Evolutionary conservation across 768 basidiomycete species (phyloP).

Genomic region (Cystofilobasidium bisporidii): DNA sequence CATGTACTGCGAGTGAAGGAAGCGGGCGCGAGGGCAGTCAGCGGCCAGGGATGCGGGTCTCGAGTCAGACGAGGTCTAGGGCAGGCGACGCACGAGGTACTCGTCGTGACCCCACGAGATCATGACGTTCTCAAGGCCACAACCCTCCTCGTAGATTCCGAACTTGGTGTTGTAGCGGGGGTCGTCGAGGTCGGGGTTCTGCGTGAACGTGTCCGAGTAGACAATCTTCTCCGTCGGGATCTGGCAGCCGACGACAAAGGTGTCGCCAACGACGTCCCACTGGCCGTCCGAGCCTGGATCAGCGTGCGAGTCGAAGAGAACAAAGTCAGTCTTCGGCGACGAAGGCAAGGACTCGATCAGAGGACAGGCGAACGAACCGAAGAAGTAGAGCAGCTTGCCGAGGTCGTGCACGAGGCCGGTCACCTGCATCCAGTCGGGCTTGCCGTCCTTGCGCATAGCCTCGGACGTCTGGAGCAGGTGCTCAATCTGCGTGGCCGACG

Average conservation of each 20-base stretch:
- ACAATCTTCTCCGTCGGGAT: slow-evolving; percentile 69
- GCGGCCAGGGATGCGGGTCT: too few relatives aligned
- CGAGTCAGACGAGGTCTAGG: not conserved
- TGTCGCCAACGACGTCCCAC: slow-evolving; percentile 85
- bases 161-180: slow-evolving; percentile 58
- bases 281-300: slow-evolving; percentile 51
- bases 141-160: slow-evolving; percentile 67
- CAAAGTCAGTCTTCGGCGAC: too few relatives aligned
- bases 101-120: slow-evolving; percentile 88
- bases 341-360: too few relatives aligned
- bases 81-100: slow-evolving; percentile 24
- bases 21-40: too few relatives aligned
- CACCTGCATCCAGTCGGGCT: slow-evolving; percentile 71
- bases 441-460: slow-evolving; percentile 71
- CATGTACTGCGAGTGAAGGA: slow-evolving; percentile 59
- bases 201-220: slow-evolving; percentile 65
- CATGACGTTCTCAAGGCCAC: slow-evolving; percentile 67
- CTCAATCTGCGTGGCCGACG: slow-evolving; percentile 60
- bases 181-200: slow-evolving; percentile 60
- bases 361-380: too few relatives aligned
- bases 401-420: slow-evolving; percentile 59
- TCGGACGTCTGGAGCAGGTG: slow-evolving; percentile 88
- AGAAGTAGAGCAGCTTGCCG: slow-evolving; percentile 75
- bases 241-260: slow-evolving; percentile 72
- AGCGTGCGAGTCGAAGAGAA: too few relatives aligned